These are phyloP conservation scores for Fagus crenata DNA, from an alignment of 306 rosid species.

Conservation along the genomic window DNA sequence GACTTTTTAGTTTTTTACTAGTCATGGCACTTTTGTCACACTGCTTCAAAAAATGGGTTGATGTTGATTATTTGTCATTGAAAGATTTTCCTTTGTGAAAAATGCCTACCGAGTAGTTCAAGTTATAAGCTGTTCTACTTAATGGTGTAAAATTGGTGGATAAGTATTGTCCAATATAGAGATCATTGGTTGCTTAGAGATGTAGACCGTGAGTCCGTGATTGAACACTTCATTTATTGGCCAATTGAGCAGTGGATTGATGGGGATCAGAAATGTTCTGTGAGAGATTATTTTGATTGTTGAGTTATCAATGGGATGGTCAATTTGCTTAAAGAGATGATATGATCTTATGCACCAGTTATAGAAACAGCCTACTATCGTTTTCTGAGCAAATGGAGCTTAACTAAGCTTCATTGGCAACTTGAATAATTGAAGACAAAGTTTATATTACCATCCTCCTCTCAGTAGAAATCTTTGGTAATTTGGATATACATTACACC, in stretches of 20 bases:
- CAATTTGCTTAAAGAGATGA: neutral
- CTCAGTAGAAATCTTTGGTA: neutral
- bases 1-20: neutral
- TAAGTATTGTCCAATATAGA: neutral
- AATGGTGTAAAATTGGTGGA: neutral
- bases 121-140: neutral
- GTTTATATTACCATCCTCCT: neutral
- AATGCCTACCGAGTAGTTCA: neutral
- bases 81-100: neutral
- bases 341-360: neutral
- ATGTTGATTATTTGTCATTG: neutral
- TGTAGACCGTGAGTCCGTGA: no score
- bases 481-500: slow-evolving; percentile 1
- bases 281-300: neutral
- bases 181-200: neutral
- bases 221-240: neutral
- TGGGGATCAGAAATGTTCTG: neutral
- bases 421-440: neutral
- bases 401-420: neutral
- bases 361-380: neutral
- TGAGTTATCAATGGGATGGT: neutral
- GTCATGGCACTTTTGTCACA: no score
- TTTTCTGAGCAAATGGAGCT: neutral
- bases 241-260: neutral
- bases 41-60: neutral